These are phyloP conservation scores for Lipomyces oligophaga DNA, from an alignment of 805 yeast species.

Conservation along the genomic window DNA sequence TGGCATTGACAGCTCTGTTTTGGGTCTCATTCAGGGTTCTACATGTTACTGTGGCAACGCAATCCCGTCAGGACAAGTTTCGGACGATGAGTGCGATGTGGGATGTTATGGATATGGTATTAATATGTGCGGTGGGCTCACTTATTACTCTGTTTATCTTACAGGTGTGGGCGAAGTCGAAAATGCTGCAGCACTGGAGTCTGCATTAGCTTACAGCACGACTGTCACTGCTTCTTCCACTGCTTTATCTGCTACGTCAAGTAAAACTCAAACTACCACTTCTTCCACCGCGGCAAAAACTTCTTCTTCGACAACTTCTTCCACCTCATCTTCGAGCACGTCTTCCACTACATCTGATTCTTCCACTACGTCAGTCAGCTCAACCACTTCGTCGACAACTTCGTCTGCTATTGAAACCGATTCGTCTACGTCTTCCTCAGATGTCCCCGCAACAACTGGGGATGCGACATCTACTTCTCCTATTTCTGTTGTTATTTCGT, in stretches of 20 bases:
- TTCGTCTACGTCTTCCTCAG: conserved; percentile 14
- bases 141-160: conserved; percentile 40
- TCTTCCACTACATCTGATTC: conserved; percentile 28
- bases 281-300: conserved; percentile 36
- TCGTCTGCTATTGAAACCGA: conserved; percentile 23
- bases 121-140: conserved; percentile 48
- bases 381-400: conserved; percentile 25
- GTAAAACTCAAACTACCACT: conserved; percentile 17
- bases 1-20: conserved; percentile 42
- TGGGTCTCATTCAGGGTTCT: conserved; percentile 50
- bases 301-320: conserved; percentile 35
- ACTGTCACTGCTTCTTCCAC: conserved; percentile 35
- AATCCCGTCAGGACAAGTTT: conserved; percentile 35
- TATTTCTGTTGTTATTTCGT: too few relatives aligned
- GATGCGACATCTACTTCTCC: not conserved
- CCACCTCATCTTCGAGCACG: conserved; percentile 33
- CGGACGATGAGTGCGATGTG: conserved; percentile 42
- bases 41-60: conserved; percentile 66
- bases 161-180: conserved; percentile 27
- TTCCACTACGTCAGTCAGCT: conserved; percentile 20
- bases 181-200: conserved; percentile 13
- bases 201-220: conserved; percentile 16
- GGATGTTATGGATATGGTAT: conserved; percentile 60
- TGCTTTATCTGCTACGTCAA: conserved; percentile 28
- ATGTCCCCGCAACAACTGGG: too few relatives aligned